These are phyloP conservation scores for Globisporangium heterothallicum DNA, from an alignment of 352 stramenopile species.

Conservation along the genomic window DNA sequence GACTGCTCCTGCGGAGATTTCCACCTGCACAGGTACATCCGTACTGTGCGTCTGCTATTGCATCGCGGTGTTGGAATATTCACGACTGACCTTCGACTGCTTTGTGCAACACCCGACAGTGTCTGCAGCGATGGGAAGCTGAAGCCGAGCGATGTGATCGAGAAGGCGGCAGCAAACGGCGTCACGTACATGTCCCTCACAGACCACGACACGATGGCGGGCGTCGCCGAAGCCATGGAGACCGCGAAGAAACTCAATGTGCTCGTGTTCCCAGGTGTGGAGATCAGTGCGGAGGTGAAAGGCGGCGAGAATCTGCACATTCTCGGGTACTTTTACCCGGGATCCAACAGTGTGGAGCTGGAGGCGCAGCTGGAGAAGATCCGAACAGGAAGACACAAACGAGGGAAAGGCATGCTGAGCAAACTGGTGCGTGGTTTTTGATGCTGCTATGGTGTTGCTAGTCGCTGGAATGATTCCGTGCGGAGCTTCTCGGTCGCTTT, in stretches of 20 bases:
- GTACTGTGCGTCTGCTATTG: neutral
- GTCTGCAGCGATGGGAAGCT: slow-evolving; percentile 81
- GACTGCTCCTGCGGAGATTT: slow-evolving; percentile 62
- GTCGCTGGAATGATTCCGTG: neutral
- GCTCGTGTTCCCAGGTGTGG: slow-evolving; percentile 73
- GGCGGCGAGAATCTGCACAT: slow-evolving; percentile 84
- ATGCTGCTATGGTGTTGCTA: no score
- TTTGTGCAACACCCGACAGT: slow-evolving; percentile 21
- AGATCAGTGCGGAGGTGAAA: slow-evolving; percentile 84
- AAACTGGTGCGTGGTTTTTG: slow-evolving; percentile 63
- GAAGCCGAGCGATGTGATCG: slow-evolving; percentile 65
- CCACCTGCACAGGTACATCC: slow-evolving; percentile 72
- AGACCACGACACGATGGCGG: slow-evolving; percentile 84
- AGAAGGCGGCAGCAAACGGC: slow-evolving; percentile 68
- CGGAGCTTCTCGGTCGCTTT: neutral
- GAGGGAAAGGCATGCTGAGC: slow-evolving; percentile 75
- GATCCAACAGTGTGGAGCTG: slow-evolving; percentile 64
- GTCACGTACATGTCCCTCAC: slow-evolving; percentile 82
- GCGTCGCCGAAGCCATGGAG: slow-evolving; percentile 67
- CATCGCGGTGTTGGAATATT: no score
- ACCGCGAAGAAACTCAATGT: slow-evolving; percentile 56
- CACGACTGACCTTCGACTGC: neutral
- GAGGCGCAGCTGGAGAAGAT: slow-evolving; percentile 80
- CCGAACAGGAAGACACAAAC: slow-evolving; percentile 66
- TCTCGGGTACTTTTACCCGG: slow-evolving; percentile 80